Conservation (phyloP, 2,329 filamentous ascomycete species). For the Neonectria sp. region DNA sequence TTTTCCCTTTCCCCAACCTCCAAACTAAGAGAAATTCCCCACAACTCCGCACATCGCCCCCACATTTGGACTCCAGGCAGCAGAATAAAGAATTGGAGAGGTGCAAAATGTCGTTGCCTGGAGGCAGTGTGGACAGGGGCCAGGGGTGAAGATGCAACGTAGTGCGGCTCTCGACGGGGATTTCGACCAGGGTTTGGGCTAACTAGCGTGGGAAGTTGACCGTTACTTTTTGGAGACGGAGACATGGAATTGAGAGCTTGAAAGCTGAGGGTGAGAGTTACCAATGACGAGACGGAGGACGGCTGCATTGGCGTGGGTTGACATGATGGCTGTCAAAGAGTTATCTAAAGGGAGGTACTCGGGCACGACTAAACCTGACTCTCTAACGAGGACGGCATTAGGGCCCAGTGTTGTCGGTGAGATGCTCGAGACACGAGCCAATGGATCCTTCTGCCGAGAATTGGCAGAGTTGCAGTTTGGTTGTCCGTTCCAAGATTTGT, state of each 20-base stretch:
- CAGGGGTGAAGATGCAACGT: slow-evolving; percentile 27
- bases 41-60: slow-evolving; percentile 22
- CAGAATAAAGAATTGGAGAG: slow-evolving; percentile 30
- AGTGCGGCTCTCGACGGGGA: slow-evolving; percentile 30
- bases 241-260: neutral
- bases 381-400: neutral
- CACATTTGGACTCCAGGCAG: slow-evolving; percentile 33
- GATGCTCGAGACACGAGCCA: neutral
- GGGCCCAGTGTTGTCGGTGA: neutral
- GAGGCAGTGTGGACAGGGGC: slow-evolving; percentile 11
- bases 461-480: neutral
- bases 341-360: neutral
- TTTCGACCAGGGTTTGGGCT: slow-evolving; percentile 1
- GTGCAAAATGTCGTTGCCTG: slow-evolving; percentile 33
- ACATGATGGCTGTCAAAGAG: neutral
- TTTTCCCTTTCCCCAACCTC: slow-evolving; percentile 16
- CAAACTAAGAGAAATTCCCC: slow-evolving; percentile 1
- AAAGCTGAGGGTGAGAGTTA: neutral
- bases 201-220: neutral
- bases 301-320: neutral
- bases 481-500: neutral
- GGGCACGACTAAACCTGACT: neutral
- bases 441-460: neutral
- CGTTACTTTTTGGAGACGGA: neutral
- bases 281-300: too few relatives aligned